These are phyloP conservation scores for Phialocephala subalpina DNA, from an alignment of 2,329 filamentous ascomycete genomes.

Conservation along the genomic window DNA sequence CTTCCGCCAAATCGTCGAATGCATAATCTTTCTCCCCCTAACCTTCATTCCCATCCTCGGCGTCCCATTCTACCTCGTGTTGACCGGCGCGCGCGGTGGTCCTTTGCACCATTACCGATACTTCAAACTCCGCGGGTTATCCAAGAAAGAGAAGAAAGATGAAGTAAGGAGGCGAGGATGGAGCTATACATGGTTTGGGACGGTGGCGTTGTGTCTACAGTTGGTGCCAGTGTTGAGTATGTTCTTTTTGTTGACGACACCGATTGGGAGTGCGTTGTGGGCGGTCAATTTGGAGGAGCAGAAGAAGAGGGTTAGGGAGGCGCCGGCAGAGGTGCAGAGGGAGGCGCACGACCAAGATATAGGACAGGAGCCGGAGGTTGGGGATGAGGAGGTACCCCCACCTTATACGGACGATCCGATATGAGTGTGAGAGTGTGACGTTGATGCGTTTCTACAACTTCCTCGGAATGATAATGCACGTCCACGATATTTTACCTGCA, in stretches of 20 bases:
- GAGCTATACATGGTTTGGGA: conserved; percentile 95
- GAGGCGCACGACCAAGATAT: background rate
- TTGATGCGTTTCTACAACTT: too few species aligned
- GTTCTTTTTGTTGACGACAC: conserved; percentile 89
- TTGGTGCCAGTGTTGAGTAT: conserved; percentile 92
- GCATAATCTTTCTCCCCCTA: conserved; percentile 79
- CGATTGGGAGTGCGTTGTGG: conserved; percentile 87
- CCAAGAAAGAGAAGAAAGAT: conserved; percentile 75
- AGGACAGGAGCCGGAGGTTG: conserved; percentile 11
- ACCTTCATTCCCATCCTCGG: conserved; percentile 89
- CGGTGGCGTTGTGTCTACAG: conserved; percentile 82
- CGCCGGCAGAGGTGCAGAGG: conserved; percentile 13
- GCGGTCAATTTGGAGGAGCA: conserved; percentile 76
- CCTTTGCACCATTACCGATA: conserved; percentile 92
- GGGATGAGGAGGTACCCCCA: conserved; percentile 37
- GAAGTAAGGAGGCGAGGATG: conserved; percentile 74
- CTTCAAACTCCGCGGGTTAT: conserved; percentile 80
- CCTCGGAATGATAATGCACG: too few species aligned
- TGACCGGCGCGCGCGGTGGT: conserved; percentile 87
- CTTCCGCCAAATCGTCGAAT: conserved; percentile 87
- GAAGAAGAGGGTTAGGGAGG: conserved; percentile 37
- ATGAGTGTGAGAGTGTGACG: background rate
- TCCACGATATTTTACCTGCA: too few species aligned
- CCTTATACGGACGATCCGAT: conserved; percentile 40
- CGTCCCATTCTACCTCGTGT: conserved; percentile 83